Conservation (phyloP, 2,329 filamentous ascomycete species). For the Arachnomyces sp. region DNA sequence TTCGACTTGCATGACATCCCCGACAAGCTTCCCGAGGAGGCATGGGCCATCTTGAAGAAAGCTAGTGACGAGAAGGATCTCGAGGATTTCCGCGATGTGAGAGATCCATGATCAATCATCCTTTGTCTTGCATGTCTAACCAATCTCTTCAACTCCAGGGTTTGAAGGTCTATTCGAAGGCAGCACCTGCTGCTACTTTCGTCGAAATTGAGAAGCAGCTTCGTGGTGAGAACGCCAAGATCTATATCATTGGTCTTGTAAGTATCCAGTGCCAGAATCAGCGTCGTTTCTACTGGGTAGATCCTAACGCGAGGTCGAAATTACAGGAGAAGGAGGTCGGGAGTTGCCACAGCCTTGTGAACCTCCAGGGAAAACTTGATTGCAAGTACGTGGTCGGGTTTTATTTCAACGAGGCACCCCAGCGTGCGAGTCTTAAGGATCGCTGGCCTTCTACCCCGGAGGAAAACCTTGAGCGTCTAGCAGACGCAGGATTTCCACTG, state of each 20-base stretch:
- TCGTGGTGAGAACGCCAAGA: slow-evolving; percentile 37
- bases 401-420: slow-evolving; percentile 39
- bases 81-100: slow-evolving; percentile 42
- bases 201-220: slow-evolving; percentile 44
- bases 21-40: slow-evolving; percentile 40
- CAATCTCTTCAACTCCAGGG: slow-evolving; percentile 21
- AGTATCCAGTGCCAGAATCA: slow-evolving; percentile 6
- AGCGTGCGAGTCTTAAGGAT: slow-evolving; percentile 37
- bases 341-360: slow-evolving; percentile 42
- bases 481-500: slow-evolving; percentile 42
- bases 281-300: slow-evolving; percentile 1
- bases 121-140: neutral
- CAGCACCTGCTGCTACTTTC: slow-evolving; percentile 37
- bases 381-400: slow-evolving; percentile 45
- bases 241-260: slow-evolving; percentile 47
- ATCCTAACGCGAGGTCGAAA: slow-evolving; percentile 4
- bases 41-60: slow-evolving; percentile 42
- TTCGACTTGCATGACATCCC: slow-evolving; percentile 37
- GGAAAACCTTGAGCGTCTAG: slow-evolving; percentile 45
- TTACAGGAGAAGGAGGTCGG: slow-evolving; percentile 33
- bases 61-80: slow-evolving; percentile 43
- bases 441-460: slow-evolving; percentile 43
- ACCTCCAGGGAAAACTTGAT: slow-evolving; percentile 44
- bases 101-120: slow-evolving; percentile 2
- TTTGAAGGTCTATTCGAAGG: slow-evolving; percentile 45